A percentile compares a stretch with the other conserved stretches of the same genome.
phyloP scores from a whole-genome alignment of 1,284 basidiomycete genomes.

The Erythrobasidium hasegawianum region DNA sequence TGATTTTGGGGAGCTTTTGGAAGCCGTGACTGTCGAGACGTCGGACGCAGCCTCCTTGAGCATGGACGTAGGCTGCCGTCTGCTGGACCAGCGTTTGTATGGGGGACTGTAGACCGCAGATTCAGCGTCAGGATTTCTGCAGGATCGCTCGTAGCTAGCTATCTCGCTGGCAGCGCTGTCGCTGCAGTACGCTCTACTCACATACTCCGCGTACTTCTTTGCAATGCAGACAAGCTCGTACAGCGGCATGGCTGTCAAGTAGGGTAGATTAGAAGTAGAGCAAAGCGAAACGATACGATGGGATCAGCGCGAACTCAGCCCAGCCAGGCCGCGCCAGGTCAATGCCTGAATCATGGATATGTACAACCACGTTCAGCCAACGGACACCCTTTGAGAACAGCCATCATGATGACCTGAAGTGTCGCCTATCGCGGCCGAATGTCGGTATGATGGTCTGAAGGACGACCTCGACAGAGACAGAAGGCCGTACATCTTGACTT shows the following conservation, averaged over 20 bases:
- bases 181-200: not conserved
- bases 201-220: slow-evolving; percentile 33
- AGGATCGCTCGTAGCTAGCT: not conserved
- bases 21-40: slow-evolving; percentile 18
- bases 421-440: too few species aligned
- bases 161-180: not conserved
- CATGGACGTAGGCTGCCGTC: slow-evolving; percentile 13
- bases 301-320: too few species aligned
- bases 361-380: too few species aligned
- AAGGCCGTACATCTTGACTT: too few species aligned
- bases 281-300: too few species aligned
- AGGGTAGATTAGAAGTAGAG: too few species aligned
- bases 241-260: slow-evolving; percentile 37
- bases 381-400: too few species aligned
- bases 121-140: not conserved
- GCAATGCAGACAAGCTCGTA: slow-evolving; percentile 44
- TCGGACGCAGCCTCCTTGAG: slow-evolving; percentile 24
- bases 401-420: too few species aligned
- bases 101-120: not conserved
- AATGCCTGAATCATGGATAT: too few species aligned
- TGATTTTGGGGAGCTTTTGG: slow-evolving; percentile 8
- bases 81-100: slow-evolving; percentile 20
- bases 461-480: too few species aligned
- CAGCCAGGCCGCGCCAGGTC: too few species aligned
- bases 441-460: too few species aligned